These are phyloP conservation scores for Euryodendron excelsum DNA, from an alignment of 148 eudicot genomes.

Conservation along the genomic window DNA sequence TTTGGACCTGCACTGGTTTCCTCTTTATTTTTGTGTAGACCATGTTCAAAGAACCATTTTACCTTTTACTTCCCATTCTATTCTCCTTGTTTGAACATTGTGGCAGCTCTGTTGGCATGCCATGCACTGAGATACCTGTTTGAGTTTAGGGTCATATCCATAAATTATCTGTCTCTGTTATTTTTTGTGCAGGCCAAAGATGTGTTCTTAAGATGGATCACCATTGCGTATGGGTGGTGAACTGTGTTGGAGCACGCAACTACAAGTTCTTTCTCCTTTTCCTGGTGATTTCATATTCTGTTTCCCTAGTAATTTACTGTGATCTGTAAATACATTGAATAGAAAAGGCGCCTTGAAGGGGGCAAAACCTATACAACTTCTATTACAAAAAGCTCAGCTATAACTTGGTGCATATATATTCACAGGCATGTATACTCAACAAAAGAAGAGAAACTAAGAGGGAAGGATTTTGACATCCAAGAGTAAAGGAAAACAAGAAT, in stretches of 20 bases:
- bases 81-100: background rate
- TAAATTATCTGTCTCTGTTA: background rate
- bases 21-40: no score
- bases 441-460: no score
- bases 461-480: no score
- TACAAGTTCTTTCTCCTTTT: slow-evolving; percentile 89
- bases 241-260: slow-evolving; percentile 93
- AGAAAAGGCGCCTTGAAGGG: no score
- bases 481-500: no score
- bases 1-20: no score
- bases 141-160: background rate
- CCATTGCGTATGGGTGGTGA: slow-evolving; percentile 97
- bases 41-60: background rate
- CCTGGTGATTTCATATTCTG: slow-evolving; percentile 47
- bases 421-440: no score
- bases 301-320: no score
- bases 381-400: no score
- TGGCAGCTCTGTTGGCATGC: background rate
- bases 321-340: no score
- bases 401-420: no score
- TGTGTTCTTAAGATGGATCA: slow-evolving; percentile 98
- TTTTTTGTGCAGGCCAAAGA: slow-evolving; percentile 67
- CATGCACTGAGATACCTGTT: background rate
- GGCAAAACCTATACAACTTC: no score
- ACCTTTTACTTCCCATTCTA: background rate